phyloP scores from a whole-genome alignment of 2,329 filamentous ascomycete genomes.

The Achaetomium macrosporum region DNA sequence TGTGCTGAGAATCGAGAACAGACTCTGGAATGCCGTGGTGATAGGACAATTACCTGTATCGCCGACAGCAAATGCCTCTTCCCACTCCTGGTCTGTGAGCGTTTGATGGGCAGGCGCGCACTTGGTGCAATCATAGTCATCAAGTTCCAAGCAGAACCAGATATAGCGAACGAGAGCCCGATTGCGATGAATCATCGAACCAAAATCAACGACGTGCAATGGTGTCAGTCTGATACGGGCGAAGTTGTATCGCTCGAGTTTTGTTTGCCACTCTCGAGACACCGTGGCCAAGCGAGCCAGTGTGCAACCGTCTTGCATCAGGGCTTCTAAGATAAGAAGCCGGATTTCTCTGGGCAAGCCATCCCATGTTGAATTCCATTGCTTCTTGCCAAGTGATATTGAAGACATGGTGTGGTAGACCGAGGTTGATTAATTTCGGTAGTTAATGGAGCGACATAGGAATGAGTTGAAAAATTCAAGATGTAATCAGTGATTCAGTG shows the following conservation, averaged over 20 bases:
- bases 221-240: not conserved
- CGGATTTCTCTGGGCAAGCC: not conserved
- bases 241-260: slow-evolving; percentile 1
- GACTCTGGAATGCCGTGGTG: not conserved
- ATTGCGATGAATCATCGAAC: not conserved
- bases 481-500: too few species aligned
- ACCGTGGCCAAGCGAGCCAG: not conserved
- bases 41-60: not conserved
- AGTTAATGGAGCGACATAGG: too few species aligned
- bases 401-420: too few species aligned
- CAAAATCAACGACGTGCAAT: not conserved
- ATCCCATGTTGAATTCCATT: too few species aligned
- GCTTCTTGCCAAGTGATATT: not conserved
- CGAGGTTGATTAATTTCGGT: too few species aligned
- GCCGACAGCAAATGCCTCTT: not conserved
- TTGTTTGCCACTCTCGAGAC: not conserved
- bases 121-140: not conserved
- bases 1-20: not conserved
- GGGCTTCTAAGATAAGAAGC: not conserved
- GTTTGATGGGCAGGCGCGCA: not conserved
- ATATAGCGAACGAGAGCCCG: slow-evolving; percentile 1
- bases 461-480: too few species aligned
- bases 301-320: not conserved
- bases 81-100: not conserved
- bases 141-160: not conserved